phyloP scores from a whole-genome alignment of 352 stramenopile species.

The Phytophthora multivora region DNA sequence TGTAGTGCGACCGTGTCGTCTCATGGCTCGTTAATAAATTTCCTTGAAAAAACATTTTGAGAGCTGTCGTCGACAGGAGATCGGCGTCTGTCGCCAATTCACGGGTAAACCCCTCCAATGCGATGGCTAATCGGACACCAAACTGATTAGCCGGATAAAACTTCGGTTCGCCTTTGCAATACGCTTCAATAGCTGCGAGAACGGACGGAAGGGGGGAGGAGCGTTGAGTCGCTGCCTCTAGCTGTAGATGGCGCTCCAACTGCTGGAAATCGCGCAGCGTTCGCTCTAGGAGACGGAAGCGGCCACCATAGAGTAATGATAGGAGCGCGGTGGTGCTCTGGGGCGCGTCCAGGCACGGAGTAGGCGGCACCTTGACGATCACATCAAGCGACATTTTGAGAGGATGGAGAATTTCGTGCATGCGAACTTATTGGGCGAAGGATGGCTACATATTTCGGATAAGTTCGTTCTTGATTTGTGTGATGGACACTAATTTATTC shows the following conservation, averaged over 20 bases:
- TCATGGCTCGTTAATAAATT: constrained; percentile 26
- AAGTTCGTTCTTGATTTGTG: too few species aligned
- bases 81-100: constrained; percentile 19
- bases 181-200: constrained; percentile 21
- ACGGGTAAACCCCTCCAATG: constrained; percentile 31
- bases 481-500: too few species aligned
- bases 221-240: neutral
- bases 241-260: constrained; percentile 27
- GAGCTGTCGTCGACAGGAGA: constrained; percentile 18
- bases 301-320: constrained; percentile 23
- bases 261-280: constrained; percentile 35
- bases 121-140: constrained; percentile 24
- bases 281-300: constrained; percentile 33
- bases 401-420: too few species aligned
- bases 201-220: neutral
- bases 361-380: constrained; percentile 21
- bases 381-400: constrained; percentile 25
- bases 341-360: constrained; percentile 1
- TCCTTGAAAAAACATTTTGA: constrained; percentile 37
- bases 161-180: constrained; percentile 10
- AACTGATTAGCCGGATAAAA: constrained; percentile 23
- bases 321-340: constrained; percentile 19
- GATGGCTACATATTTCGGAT: too few species aligned
- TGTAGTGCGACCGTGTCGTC: constrained; percentile 20
- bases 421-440: too few species aligned